phyloP scores from a whole-genome alignment of 345 rosid species.

The Lumnitzera racemosa region DNA sequence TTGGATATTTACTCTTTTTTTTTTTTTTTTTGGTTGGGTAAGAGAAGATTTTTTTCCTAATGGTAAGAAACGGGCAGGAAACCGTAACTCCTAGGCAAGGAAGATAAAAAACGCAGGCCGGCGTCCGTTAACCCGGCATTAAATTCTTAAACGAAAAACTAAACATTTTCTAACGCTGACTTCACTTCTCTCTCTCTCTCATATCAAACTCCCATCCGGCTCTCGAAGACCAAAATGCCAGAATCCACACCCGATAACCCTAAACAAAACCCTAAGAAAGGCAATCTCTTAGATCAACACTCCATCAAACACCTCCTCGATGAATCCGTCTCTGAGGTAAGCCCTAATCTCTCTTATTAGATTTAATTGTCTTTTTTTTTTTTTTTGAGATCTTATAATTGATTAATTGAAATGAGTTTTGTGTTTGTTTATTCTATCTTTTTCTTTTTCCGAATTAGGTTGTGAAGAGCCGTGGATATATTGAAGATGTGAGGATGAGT shows the following conservation, averaged over 20 bases:
- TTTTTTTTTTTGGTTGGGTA: too few relatives aligned
- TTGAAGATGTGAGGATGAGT: constrained; percentile 85
- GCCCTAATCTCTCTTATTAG: not conserved
- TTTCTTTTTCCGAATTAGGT: constrained; percentile 27
- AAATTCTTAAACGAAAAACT: too few relatives aligned
- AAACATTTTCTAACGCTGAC: not conserved
- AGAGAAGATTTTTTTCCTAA: too few relatives aligned
- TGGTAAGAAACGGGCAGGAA: too few relatives aligned
- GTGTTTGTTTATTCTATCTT: not conserved
- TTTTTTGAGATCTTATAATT: constrained; percentile 12
- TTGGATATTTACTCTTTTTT: too few relatives aligned
- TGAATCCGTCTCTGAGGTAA: constrained; percentile 86
- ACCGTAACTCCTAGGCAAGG: too few relatives aligned
- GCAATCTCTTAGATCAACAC: constrained; percentile 88
- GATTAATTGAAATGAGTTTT: not conserved
- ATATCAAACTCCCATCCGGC: not conserved
- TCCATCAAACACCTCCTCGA: constrained; percentile 93
- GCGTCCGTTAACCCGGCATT: too few relatives aligned
- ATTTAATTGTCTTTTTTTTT: not conserved
- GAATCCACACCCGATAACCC: constrained; percentile 51
- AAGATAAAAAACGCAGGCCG: too few relatives aligned
- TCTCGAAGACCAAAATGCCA: constrained; percentile 23
- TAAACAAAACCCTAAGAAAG: constrained; percentile 76
- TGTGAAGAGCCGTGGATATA: constrained; percentile 73
- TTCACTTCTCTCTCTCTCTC: constrained; percentile 4